A percentile compares a stretch with the other conserved stretches of the same genome.
Evolutionary conservation across 2,329 filamentous ascomycete genomes (phyloP).

Genomic region (Colletotrichum sp.): DNA sequence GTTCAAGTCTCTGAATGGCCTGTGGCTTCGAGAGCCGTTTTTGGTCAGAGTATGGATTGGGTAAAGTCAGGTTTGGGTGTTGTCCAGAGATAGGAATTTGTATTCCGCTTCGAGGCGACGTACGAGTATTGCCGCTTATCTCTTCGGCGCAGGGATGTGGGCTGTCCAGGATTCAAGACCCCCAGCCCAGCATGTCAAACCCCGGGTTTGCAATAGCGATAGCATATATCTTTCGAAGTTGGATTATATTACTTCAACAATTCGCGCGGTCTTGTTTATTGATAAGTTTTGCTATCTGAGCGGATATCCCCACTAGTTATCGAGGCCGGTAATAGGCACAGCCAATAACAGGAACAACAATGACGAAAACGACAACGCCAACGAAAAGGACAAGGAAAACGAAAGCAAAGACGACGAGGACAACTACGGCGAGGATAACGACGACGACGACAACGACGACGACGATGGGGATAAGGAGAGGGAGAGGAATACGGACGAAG

Average conservation of each 20-base stretch:
- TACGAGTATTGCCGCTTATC: neutral
- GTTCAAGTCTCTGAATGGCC: neutral
- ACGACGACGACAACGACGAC: too few relatives aligned
- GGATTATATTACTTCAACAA: neutral
- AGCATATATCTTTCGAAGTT: neutral
- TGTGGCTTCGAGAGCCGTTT: neutral
- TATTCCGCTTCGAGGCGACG: neutral
- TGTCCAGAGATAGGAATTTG: neutral
- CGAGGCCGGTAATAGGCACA: too few relatives aligned
- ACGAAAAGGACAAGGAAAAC: too few relatives aligned
- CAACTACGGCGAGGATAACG: too few relatives aligned
- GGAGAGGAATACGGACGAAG: too few relatives aligned
- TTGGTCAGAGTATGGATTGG: neutral
- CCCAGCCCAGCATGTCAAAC: neutral
- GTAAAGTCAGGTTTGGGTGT: neutral
- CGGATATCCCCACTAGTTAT: too few relatives aligned
- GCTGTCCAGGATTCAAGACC: neutral
- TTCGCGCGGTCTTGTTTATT: too few relatives aligned
- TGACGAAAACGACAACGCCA: too few relatives aligned
- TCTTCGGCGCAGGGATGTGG: neutral
- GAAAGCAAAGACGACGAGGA: too few relatives aligned
- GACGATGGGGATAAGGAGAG: too few relatives aligned
- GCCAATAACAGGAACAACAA: too few relatives aligned
- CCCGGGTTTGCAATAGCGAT: neutral
- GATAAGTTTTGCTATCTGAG: too few relatives aligned